phyloP scores from a whole-genome alignment of 192 early-diverging fungal genomes.

The Coemansia sp. region DNA sequence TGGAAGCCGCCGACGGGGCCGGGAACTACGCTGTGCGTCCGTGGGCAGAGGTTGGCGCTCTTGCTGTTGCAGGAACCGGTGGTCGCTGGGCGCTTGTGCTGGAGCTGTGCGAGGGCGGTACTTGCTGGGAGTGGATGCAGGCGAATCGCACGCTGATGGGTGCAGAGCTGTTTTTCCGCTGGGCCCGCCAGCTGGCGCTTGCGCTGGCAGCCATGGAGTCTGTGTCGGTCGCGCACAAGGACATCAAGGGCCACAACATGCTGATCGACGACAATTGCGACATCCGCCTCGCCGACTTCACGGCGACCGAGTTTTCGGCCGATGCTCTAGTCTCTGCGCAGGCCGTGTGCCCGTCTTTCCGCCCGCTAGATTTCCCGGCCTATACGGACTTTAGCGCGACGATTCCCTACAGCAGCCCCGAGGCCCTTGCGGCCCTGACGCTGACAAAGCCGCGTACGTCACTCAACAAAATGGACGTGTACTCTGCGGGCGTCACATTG shows the following conservation, averaged over 20 bases:
- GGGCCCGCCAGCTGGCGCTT: constrained; percentile 54
- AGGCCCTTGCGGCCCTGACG: constrained; percentile 41
- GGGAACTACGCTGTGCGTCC: constrained; percentile 10
- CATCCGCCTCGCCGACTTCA: constrained; percentile 52
- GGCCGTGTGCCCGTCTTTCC: constrained; percentile 19
- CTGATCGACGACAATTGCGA: constrained; percentile 37
- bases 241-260: constrained; percentile 62
- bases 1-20: constrained; percentile 8
- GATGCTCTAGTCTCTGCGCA: constrained; percentile 22
- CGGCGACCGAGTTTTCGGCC: constrained; percentile 37
- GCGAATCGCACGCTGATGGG: constrained; percentile 36
- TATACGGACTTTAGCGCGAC: constrained; percentile 53
- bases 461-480: constrained; percentile 59
- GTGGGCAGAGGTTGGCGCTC: constrained; percentile 29
- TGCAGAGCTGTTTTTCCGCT: constrained; percentile 51
- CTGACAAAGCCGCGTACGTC: too few relatives aligned
- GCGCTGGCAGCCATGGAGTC: constrained; percentile 54
- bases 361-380: constrained; percentile 22
- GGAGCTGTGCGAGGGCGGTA: constrained; percentile 55
- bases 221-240: constrained; percentile 55
- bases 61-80: constrained; percentile 19
- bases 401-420: constrained; percentile 57
- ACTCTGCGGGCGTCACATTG: constrained; percentile 55
- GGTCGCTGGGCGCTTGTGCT: constrained; percentile 53
- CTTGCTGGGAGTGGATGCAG: constrained; percentile 58